A percentile compares a stretch with the other conserved stretches of the same genome.
Conservation (phyloP, 768 basidiomycete genomes). For the Pleurotus tuber-regium region DNA sequence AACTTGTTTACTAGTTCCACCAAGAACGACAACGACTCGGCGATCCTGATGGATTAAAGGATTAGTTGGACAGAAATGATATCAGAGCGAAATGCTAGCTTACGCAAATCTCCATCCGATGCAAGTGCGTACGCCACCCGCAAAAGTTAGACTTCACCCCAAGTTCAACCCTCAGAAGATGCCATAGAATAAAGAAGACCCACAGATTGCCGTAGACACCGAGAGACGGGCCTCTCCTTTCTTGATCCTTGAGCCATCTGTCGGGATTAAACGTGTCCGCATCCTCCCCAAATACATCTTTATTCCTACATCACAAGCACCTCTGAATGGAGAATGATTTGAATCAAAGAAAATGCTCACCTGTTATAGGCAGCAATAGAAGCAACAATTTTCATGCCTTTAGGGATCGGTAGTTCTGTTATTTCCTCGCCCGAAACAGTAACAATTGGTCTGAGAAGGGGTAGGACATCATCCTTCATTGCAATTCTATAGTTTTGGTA, state of each 20-base stretch:
- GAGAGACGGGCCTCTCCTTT: conserved; percentile 39
- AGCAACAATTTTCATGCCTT: conserved; percentile 45
- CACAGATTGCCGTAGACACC: conserved; percentile 50
- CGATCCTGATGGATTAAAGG: conserved; percentile 22
- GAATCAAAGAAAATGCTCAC: conserved; percentile 22
- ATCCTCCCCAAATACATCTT: conserved; percentile 45
- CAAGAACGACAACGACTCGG: conserved; percentile 59
- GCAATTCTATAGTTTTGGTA: conserved; percentile 37
- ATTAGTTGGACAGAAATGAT: not conserved
- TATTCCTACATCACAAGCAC: conserved; percentile 26
- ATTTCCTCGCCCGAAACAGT: conserved; percentile 43
- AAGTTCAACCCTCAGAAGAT: conserved; percentile 3
- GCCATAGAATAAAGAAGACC: conserved; percentile 12
- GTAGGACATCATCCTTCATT: conserved; percentile 51
- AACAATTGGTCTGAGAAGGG: conserved; percentile 51
- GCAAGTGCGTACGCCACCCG: conserved; percentile 30
- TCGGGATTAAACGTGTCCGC: conserved; percentile 45
- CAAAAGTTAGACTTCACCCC: conserved; percentile 25
- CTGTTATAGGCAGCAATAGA: conserved; percentile 56
- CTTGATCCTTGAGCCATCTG: conserved; percentile 44
- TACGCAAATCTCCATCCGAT: conserved; percentile 38
- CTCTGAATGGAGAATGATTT: not conserved
- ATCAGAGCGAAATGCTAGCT: not conserved
- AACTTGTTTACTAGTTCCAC: conserved; percentile 53
- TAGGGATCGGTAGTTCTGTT: conserved; percentile 46